Conservation (phyloP, 441 rosid species). For the Populus hybrid region DNA sequence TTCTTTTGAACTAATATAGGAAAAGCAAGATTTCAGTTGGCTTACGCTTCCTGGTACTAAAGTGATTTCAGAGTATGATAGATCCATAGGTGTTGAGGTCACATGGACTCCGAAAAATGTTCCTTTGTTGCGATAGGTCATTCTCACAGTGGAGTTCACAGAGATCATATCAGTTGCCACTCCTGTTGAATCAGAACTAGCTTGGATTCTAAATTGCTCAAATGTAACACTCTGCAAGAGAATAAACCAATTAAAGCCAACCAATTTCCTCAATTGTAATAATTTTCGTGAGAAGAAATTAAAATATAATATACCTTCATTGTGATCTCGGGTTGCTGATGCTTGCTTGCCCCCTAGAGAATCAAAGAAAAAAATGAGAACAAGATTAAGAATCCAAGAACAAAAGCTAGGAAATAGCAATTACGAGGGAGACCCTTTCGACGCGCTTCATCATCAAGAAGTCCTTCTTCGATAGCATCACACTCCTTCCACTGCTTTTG, state of each 20-base stretch:
- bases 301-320: constrained; percentile 41
- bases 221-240: constrained; percentile 61
- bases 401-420: constrained; percentile 72
- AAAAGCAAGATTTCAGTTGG: neutral
- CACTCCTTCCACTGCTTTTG: constrained; percentile 69
- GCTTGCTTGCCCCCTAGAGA: constrained; percentile 81
- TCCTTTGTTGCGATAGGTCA: constrained; percentile 77
- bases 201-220: constrained; percentile 77
- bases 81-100: constrained; percentile 69
- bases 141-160: constrained; percentile 65
- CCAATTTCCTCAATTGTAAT: constrained; percentile 1
- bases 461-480: constrained; percentile 83
- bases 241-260: neutral
- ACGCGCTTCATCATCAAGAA: constrained; percentile 73
- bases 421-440: constrained; percentile 64
- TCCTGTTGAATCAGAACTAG: constrained; percentile 84
- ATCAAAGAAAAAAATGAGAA: constrained; percentile 80
- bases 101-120: constrained; percentile 95
- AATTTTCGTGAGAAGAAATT: neutral
- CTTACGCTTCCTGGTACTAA: constrained; percentile 83
- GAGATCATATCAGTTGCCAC: constrained; percentile 88
- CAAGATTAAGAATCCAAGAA: constrained; percentile 66
- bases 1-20: neutral
- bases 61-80: constrained; percentile 53
- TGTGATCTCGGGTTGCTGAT: constrained; percentile 81